Base-by-base conservation (phyloP, 2,329 filamentous ascomycete genomes). In the Bretziella fagacearum region DNA sequence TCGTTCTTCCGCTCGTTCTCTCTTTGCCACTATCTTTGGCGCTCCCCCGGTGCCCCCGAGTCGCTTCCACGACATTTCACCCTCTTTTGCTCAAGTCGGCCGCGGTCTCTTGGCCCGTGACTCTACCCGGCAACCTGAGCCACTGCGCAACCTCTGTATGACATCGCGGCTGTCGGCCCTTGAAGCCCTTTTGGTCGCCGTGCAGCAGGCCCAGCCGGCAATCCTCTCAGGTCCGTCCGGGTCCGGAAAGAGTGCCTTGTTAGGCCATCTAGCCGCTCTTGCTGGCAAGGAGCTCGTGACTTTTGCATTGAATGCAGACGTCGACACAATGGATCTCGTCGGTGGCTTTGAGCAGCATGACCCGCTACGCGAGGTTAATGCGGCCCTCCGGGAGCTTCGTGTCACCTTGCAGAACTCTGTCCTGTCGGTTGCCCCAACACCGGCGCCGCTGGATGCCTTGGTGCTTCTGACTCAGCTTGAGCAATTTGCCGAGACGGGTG, bases 261-360 rank as follows among this genome's bases (percentile, higher is more conserved):
- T 98, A 11, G 73, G 80, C 51, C 79, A 89, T 53, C 69, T 94
- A 23, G 87, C 91, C n/a, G 79, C 81, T 10, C 64, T 81, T 20
- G 75, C 76, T 35, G 91, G 91, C 20, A 81, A 81, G 47, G 69
- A 77, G 1, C 66, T 96, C 3, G 73, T 87, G 26, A 81, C 85
- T 13, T 84, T 96, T 55, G 79, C 87, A 1, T 77, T 98, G 63
- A 98, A 94, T 58, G 81, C 87, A 5, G 93, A 98, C 56, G 83
- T 94, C 37, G 91, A 98, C 60, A 87, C 89, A 1, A 94, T 94
- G 78, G 91, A 98, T 62, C 74, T 98, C 48, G 84, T 98, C 48
- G 91, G 91, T 56, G 91, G 91, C 0, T 98, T 94, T 58, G 91
- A 98, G 60, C 91, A 98, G 62, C 79, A 84, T 15, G 91, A 98